Conservation (phyloP, 1,139 yeast genomes). For the Yamadazyma blattariae region DNA sequence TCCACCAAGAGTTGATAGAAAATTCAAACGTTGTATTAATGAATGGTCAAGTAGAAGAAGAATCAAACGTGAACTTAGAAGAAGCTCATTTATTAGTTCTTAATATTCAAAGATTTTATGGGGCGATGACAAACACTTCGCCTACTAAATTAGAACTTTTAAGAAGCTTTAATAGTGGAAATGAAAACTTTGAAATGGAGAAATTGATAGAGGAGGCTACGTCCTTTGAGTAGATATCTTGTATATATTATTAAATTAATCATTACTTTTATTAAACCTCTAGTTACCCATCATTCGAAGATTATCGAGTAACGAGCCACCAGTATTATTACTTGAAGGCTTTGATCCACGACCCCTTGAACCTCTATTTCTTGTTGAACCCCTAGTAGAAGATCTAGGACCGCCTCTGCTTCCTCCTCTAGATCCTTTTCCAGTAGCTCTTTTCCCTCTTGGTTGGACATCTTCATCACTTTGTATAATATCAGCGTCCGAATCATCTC, state of each 20-base stretch:
- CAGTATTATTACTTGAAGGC: too few relatives aligned
- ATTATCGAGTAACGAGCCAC: too few relatives aligned
- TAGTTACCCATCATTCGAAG: too few relatives aligned
- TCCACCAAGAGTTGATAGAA: constrained; percentile 75
- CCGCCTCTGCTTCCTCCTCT: constrained; percentile 4
- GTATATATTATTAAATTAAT: too few relatives aligned
- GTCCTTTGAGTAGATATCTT: constrained; percentile 47
- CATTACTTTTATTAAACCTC: too few relatives aligned
- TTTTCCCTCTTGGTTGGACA: not conserved
- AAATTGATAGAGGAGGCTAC: constrained; percentile 69
- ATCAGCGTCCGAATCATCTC: constrained; percentile 3
- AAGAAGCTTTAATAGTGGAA: constrained; percentile 67
- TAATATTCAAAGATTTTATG: constrained; percentile 86
- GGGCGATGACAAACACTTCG: constrained; percentile 52
- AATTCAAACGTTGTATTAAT: constrained; percentile 70
- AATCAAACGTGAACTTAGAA: constrained; percentile 59
- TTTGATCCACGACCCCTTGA: not conserved
- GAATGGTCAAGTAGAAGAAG: constrained; percentile 83
- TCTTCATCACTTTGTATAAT: constrained; percentile 10
- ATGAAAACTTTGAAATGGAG: constrained; percentile 61
- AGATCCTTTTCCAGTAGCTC: constrained; percentile 2
- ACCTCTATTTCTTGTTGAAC: not conserved
- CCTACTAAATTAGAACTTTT: constrained; percentile 56
- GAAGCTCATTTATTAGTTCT: constrained; percentile 78
- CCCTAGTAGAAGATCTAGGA: constrained; percentile 1